A percentile compares a stretch with the other conserved stretches of the same genome.
Evolutionary conservation across 116 monocot genomes (phyloP).

Genomic region (Trichopus zeylanicus): DNA sequence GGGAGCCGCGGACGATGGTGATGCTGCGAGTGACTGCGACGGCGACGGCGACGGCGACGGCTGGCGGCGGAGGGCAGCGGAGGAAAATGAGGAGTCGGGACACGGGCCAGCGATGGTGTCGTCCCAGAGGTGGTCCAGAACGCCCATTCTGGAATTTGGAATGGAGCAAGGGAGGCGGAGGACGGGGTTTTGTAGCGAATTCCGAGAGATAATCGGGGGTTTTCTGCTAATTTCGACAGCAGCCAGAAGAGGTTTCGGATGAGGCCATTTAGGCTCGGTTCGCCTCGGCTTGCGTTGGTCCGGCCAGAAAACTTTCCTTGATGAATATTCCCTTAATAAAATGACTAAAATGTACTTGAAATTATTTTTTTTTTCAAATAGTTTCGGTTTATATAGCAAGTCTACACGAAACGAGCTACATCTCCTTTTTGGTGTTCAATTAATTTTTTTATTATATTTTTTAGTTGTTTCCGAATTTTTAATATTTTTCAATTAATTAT

Average conservation of each 20-base stretch:
- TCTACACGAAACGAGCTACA: too few relatives aligned
- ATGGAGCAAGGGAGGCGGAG: not conserved
- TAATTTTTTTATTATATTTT: too few relatives aligned
- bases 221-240: not conserved
- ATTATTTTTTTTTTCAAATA: too few relatives aligned
- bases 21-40: conserved; percentile 20
- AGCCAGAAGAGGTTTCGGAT: too few relatives aligned
- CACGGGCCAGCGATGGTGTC: conserved; percentile 44
- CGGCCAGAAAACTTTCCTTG: not conserved
- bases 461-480: too few relatives aligned
- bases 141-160: conserved; percentile 21
- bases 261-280: too few relatives aligned
- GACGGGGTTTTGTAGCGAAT: conserved; percentile 2
- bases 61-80: too few relatives aligned
- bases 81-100: conserved; percentile 24
- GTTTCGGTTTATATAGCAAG: too few relatives aligned
- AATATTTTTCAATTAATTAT: too few relatives aligned
- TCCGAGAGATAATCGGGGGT: not conserved
- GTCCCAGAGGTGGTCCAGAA: conserved; percentile 49
- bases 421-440: too few relatives aligned
- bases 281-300: not conserved
- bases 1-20: conserved; percentile 8
- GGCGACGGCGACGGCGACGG: not conserved
- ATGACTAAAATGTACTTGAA: too few relatives aligned
- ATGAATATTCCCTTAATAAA: too few relatives aligned